Evolutionary conservation across 192 early-diverging fungal species (phyloP), one percentile per base, ranked within the genome.

Genomic region (Glomus cerebriforme): DNA sequence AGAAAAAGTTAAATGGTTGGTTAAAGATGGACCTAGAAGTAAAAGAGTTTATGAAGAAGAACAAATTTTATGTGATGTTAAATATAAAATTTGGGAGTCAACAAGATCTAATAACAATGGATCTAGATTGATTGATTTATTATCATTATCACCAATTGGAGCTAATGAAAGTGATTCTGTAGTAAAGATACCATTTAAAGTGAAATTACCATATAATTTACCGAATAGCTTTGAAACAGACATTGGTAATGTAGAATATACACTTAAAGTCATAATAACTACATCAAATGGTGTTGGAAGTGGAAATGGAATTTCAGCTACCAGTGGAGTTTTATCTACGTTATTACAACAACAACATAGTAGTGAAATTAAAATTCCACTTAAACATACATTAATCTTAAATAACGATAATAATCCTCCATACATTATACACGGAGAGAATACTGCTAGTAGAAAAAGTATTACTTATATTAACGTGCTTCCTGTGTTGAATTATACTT

Each of bases 121-220:
- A 43, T 12, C 47, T 54, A 54, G 47, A 19, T 54, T 54, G 47
- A 22, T 22, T 15, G 47, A 54, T 19, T 54, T 19, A 54, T 54
- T 54, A 5, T 54, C 47, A 54, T 54, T 54, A 5, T 54, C 47
- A 19, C 17, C 13, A 54, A 54, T 5, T 54, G 13, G 47, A 54
- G 13, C 17, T 19, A 54, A 54, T 5, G 31, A 37, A 17, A 31
- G 17, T n/a, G 13, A 67, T 77, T 3, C n/a, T 34, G 31, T 66
- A 29, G 31, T 26, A 27, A 27, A 45, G 43, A 32, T 77, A 15
- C 75, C 75, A 22, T 77, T 77, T 54, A 77, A 67, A 77, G 60
- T 77, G 3, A 77, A 66, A 67, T 37, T 77, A 22, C 75, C 75
- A 13, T 49, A 77, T 77, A 66, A 77, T 77, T 37, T 77, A 27